Percentiles rank a stretch among this genome's conserved stretches.
Evolutionary conservation across 768 basidiomycete genomes (phyloP).

Genomic region (Coprinopsis sp.): DNA sequence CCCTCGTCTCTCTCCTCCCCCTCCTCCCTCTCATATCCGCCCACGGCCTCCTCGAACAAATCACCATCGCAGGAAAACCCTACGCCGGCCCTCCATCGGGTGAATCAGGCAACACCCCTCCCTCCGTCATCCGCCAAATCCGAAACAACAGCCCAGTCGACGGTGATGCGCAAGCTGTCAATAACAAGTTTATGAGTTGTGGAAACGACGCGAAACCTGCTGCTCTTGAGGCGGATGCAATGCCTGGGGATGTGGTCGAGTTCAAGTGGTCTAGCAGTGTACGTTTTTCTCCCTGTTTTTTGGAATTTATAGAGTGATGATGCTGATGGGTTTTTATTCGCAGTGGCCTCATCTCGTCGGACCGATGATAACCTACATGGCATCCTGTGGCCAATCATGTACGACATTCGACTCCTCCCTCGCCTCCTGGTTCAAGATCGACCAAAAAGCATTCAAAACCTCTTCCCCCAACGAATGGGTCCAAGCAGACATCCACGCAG

Average conservation of each 20-base stretch:
- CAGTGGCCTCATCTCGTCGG: constrained; percentile 55
- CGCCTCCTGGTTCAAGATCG: constrained; percentile 74
- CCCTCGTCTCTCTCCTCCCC: constrained; percentile 23
- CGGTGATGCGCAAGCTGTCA: constrained; percentile 58
- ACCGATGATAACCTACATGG: constrained; percentile 73
- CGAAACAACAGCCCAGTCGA: constrained; percentile 32
- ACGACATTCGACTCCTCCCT: constrained; percentile 52
- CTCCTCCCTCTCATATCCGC: constrained; percentile 33
- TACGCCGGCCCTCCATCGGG: constrained; percentile 26
- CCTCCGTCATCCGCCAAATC: constrained; percentile 42
- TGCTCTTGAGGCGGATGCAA: constrained; percentile 46
- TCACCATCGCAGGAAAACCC: constrained; percentile 37
- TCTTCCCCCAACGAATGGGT: too few relatives aligned
- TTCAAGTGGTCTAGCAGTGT: constrained; percentile 55
- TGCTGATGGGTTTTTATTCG: neutral
- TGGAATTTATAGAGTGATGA: too few relatives aligned
- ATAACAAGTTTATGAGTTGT: constrained; percentile 53
- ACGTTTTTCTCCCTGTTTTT: constrained; percentile 14
- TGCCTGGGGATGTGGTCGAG: constrained; percentile 51
- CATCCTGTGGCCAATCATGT: constrained; percentile 56
- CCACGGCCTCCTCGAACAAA: constrained; percentile 37
- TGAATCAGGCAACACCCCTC: too few relatives aligned
- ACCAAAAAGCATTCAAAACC: constrained; percentile 41
- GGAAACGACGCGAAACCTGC: constrained; percentile 51
- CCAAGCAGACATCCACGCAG: too few relatives aligned